Evolutionary conservation across 2,329 filamentous ascomycete genomes (phyloP), one percentile per base, ranked within the genome.

Genomic region (Xylariaceae sp.): DNA sequence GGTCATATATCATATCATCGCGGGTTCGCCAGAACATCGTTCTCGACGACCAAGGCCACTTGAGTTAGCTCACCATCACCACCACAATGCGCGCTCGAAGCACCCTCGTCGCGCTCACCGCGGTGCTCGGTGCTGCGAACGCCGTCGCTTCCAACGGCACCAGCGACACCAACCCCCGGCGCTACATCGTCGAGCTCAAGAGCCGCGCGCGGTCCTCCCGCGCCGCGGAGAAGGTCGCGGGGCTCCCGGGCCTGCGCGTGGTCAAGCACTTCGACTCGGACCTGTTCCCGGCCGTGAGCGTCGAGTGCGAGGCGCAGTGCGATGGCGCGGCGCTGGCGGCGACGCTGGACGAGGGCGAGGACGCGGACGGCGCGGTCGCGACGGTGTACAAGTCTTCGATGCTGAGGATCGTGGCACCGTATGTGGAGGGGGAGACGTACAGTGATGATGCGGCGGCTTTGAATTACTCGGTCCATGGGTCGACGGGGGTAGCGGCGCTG

Each of bases 181-280:
- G 53, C 28, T 56, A 51, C 39, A 54, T 56, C 29, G 45, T 56
- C 22, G 53, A 56, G 38, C 37, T 54, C 19, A 50, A 49, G 41
- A 51, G 50, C 33, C 53, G 45, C 26, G 37, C 37, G 6, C 48
- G 46, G 4, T 29, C 42, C 35, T 35, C 47, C 12, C 44, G 34
- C 17, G 40, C 48, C 31, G 43, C 39, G 6, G 40, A 50, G 2
- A 52, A 44, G 26, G 42, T 51, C 22, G 40, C 44, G 31, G 42
- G 19, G 12, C 39, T 51, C 4, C 29, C 47, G 7, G 50, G 53
- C 13, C 37, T 54, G 7, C 47, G 40, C 17, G 41, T 54, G 15
- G 50, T 53, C 28, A 52, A 53, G 39, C 44, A 50, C 9, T 54
- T 56, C 37, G 52, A 56, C 37, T 49, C 48, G 2, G 49, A 52